These are phyloP conservation scores for Aspergillus unguis DNA, from an alignment of 2,329 filamentous ascomycete genomes.

Conservation along the genomic window DNA sequence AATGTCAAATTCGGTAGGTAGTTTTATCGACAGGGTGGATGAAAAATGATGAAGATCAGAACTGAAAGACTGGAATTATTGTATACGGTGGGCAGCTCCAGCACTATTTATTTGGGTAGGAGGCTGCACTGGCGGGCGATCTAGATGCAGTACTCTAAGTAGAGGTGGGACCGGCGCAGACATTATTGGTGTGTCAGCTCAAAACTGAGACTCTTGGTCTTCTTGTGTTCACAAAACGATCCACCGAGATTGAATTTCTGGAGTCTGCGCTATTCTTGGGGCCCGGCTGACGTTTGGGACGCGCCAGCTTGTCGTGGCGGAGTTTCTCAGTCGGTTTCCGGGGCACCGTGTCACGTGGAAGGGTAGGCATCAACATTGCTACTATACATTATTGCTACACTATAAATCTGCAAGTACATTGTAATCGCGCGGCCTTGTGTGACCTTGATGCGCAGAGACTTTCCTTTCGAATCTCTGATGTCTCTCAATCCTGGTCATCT, in stretches of 20 bases:
- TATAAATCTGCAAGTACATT: neutral
- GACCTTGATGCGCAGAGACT: too few species aligned
- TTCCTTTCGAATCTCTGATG: neutral
- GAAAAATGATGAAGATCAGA: neutral
- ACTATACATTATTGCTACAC: neutral
- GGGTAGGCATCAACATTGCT: neutral
- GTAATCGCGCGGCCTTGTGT: neutral
- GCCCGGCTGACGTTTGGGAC: conserved; percentile 11
- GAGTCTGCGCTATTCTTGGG: conserved; percentile 11
- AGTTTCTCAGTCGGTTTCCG: conserved; percentile 4
- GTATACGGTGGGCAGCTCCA: neutral
- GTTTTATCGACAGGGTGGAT: too few species aligned
- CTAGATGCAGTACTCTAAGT: neutral
- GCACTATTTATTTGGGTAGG: conserved; percentile 2
- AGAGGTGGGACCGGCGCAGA: neutral
- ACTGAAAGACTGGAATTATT: neutral
- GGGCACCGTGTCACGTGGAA: neutral
- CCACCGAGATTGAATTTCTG: neutral
- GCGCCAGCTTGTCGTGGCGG: conserved; percentile 12
- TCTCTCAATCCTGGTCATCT: neutral
- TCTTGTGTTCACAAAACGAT: neutral
- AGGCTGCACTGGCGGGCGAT: conserved; percentile 3
- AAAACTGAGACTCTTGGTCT: conserved; percentile 1
- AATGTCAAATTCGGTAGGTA: too few species aligned
- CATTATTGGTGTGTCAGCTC: conserved; percentile 6